These are phyloP conservation scores for Mycena crocata DNA, from an alignment of 768 basidiomycete genomes.

Conservation along the genomic window DNA sequence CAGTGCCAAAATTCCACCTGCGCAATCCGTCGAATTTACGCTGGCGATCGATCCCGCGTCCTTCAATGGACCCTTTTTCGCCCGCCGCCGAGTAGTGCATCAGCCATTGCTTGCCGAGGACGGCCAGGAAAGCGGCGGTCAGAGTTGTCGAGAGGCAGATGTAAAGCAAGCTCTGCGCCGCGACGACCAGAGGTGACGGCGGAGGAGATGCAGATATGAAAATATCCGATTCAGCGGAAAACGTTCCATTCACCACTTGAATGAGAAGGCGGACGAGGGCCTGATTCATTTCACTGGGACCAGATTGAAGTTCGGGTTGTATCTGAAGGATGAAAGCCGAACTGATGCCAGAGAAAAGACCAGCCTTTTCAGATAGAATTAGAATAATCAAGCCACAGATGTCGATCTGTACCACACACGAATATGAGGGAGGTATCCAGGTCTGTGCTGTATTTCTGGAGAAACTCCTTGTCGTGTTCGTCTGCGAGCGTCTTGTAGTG, in stretches of 20 bases:
- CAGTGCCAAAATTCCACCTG: slow-evolving; percentile 5
- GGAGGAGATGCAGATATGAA: too few species aligned
- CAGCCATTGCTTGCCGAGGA: slow-evolving; percentile 20
- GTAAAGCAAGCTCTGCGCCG: slow-evolving; percentile 9
- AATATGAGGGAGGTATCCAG: slow-evolving; percentile 15
- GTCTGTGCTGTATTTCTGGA: slow-evolving; percentile 10
- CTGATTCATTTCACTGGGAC: too few species aligned
- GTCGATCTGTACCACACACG: neutral
- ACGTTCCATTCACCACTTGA: too few species aligned
- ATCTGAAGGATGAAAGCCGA: slow-evolving; percentile 3
- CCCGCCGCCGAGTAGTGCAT: slow-evolving; percentile 7
- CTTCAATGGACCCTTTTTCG: slow-evolving; percentile 7
- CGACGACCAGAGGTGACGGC: neutral
- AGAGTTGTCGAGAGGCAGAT: slow-evolving; percentile 3
- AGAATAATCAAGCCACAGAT: neutral
- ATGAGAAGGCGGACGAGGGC: too few species aligned
- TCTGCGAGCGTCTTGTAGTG: slow-evolving; percentile 8
- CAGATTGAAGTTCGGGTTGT: neutral
- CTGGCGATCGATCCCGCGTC: slow-evolving; percentile 8
- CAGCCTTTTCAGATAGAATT: neutral
- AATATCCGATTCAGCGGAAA: too few species aligned
- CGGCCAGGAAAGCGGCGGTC: neutral
- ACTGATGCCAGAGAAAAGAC: slow-evolving; percentile 10
- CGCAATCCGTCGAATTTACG: slow-evolving; percentile 7
- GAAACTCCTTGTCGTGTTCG: slow-evolving; percentile 15